phyloP scores from a whole-genome alignment of 441 rosid species.

The Erysimum pusillum region DNA sequence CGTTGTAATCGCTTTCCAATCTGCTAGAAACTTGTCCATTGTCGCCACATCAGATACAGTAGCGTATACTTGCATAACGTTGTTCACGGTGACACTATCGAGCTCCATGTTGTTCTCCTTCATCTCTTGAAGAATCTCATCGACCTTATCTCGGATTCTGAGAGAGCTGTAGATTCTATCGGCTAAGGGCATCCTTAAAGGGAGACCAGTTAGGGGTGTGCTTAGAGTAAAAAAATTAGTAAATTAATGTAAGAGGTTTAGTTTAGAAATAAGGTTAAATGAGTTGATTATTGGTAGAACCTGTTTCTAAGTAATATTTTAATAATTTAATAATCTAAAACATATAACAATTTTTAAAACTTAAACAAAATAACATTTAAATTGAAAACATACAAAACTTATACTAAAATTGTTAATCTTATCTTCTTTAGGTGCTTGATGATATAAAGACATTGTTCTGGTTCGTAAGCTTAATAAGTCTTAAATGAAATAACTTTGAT shows the following conservation, averaged over 20 bases:
- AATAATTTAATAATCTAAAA: too few species aligned
- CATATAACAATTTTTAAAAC: too few species aligned
- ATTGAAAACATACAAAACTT: too few species aligned
- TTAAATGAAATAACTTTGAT: slow-evolving; percentile 4
- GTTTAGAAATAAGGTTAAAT: too few species aligned
- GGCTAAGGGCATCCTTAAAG: too few species aligned
- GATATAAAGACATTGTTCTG: neutral
- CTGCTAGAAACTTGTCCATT: slow-evolving; percentile 3
- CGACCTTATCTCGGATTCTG: neutral
- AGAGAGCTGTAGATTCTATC: neutral
- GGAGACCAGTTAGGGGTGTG: too few species aligned
- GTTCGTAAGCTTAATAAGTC: slow-evolving; percentile 9
- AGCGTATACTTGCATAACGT: slow-evolving; percentile 17
- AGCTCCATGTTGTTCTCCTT: slow-evolving; percentile 10
- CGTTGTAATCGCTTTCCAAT: neutral
- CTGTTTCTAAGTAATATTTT: too few species aligned
- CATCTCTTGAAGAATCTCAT: slow-evolving; percentile 17
- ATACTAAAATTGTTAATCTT: too few species aligned
- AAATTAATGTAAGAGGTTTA: too few species aligned
- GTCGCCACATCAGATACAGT: neutral
- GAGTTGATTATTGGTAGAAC: too few species aligned
- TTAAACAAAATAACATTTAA: too few species aligned
- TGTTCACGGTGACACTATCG: slow-evolving; percentile 15
- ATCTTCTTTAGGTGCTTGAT: neutral
- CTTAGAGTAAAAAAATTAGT: too few species aligned